phyloP scores from a whole-genome alignment of 2,329 filamentous ascomycete genomes.

The Cylindrodendrum hubeiense region DNA sequence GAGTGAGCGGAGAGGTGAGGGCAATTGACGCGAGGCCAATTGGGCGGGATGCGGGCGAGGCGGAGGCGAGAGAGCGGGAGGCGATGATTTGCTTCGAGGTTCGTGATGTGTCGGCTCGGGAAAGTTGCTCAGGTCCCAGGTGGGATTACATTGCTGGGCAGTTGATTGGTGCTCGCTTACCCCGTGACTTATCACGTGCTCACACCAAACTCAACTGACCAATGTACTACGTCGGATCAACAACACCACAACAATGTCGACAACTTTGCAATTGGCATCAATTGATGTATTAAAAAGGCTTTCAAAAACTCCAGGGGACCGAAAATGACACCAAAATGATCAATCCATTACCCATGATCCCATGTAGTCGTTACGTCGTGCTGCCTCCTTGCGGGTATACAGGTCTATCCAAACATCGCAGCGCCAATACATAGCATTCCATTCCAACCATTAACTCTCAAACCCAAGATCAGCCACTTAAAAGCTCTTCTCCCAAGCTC shows the following conservation, averaged over 20 bases:
- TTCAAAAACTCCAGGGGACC: neutral
- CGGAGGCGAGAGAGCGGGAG: constrained; percentile 37
- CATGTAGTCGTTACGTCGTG: constrained; percentile 26
- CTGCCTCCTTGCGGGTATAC: constrained; percentile 30
- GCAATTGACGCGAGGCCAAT: constrained; percentile 47
- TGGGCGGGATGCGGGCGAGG: constrained; percentile 33
- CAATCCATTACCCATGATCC: constrained; percentile 17
- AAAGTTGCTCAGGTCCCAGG: constrained; percentile 52
- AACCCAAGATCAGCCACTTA: constrained; percentile 32
- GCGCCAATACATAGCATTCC: constrained; percentile 28
- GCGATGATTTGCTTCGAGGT: constrained; percentile 44
- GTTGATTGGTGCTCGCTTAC: constrained; percentile 49
- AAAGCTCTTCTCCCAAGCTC: constrained; percentile 77
- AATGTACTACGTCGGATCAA: constrained; percentile 2
- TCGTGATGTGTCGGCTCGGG: constrained; percentile 40
- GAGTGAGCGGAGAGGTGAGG: constrained; percentile 29
- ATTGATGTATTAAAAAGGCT: neutral
- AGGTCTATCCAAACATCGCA: constrained; percentile 24
- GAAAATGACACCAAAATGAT: neutral
- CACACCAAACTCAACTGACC: neutral
- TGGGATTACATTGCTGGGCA: constrained; percentile 55
- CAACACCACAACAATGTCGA: neutral
- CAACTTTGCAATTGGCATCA: neutral
- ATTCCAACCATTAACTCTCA: constrained; percentile 15
- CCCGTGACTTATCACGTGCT: constrained; percentile 50